Conservation (phyloP, 768 basidiomycete genomes). For the Boletellus ananas region DNA sequence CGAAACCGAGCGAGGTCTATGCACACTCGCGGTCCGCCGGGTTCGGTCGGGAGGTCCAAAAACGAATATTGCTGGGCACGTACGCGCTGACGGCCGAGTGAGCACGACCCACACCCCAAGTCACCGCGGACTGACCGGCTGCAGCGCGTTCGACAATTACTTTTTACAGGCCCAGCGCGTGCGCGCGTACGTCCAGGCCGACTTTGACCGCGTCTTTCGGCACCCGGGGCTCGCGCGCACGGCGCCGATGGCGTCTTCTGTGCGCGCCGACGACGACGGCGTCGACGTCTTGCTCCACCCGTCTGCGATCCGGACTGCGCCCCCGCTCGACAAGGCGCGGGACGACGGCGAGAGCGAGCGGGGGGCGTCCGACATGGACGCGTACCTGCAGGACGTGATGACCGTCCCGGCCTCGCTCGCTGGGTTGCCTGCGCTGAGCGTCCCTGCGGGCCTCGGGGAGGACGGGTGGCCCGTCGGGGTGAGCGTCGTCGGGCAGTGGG, state of each 20-base stretch:
- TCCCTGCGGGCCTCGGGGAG: conserved; percentile 51
- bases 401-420: conserved; percentile 91
- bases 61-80: conserved; percentile 84
- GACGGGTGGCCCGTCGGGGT: conserved; percentile 82
- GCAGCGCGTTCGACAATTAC: conserved; percentile 95
- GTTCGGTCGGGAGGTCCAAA: conserved; percentile 83
- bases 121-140: background rate
- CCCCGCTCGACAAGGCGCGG: conserved; percentile 38
- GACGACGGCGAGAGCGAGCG: background rate
- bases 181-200: conserved; percentile 62
- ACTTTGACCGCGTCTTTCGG: conserved; percentile 71
- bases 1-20: conserved; percentile 55
- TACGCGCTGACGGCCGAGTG: conserved; percentile 92
- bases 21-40: conserved; percentile 62
- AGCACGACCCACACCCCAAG: too few relatives aligned
- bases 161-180: conserved; percentile 90
- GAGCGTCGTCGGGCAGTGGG: conserved; percentile 88
- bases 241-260: background rate
- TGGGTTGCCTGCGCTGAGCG: conserved; percentile 76
- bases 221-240: conserved; percentile 42
- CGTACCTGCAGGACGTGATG: conserved; percentile 88
- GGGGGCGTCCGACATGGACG: conserved; percentile 35
- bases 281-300: conserved; percentile 87
- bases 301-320: conserved; percentile 84
- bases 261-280: conserved; percentile 22